Percentiles rank a stretch among this genome's conserved stretches.
Evolutionary conservation across 1,284 basidiomycete genomes (phyloP).

Genomic region (Quambalaria eucalypti): DNA sequence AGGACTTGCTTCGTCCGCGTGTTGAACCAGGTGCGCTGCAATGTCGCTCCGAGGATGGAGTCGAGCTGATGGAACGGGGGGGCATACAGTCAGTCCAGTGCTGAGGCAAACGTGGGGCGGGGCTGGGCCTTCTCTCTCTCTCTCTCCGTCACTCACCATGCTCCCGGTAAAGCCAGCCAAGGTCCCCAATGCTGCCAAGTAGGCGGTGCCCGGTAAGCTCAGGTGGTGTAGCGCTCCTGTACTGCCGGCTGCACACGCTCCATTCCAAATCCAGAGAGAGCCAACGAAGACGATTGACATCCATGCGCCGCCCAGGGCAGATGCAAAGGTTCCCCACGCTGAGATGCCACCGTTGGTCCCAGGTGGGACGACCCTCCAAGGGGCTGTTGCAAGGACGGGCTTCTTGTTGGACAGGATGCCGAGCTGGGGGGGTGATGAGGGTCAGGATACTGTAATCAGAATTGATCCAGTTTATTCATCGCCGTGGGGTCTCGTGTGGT

Average conservation of each 20-base stretch:
- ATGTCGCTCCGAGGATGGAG: slow-evolving; percentile 74
- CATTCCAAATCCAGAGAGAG: slow-evolving; percentile 1
- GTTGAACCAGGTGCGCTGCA: slow-evolving; percentile 74
- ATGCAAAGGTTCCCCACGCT: slow-evolving; percentile 63
- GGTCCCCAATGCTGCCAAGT: neutral
- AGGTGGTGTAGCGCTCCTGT: slow-evolving; percentile 58
- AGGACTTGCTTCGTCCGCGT: slow-evolving; percentile 59
- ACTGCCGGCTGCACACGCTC: slow-evolving; percentile 55
- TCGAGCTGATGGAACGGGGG: too few species aligned
- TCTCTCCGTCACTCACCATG: too few species aligned
- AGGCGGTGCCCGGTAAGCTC: slow-evolving; percentile 47
- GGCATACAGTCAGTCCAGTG: too few species aligned
- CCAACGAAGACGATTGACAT: slow-evolving; percentile 15
- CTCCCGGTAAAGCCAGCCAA: slow-evolving; percentile 29
- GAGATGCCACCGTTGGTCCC: slow-evolving; percentile 88
- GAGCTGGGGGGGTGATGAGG: slow-evolving; percentile 6
- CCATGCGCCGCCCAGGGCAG: slow-evolving; percentile 60
- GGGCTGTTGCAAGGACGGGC: slow-evolving; percentile 13
- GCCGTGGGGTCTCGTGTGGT: neutral
- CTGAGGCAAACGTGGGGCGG: too few species aligned
- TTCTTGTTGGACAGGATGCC: slow-evolving; percentile 24
- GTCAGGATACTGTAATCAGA: neutral
- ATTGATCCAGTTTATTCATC: neutral
- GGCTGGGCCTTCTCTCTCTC: too few species aligned
- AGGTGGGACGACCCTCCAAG: slow-evolving; percentile 64